phyloP scores from a whole-genome alignment of 2,329 filamentous ascomycete genomes.

The Calonectria hongkongensis region DNA sequence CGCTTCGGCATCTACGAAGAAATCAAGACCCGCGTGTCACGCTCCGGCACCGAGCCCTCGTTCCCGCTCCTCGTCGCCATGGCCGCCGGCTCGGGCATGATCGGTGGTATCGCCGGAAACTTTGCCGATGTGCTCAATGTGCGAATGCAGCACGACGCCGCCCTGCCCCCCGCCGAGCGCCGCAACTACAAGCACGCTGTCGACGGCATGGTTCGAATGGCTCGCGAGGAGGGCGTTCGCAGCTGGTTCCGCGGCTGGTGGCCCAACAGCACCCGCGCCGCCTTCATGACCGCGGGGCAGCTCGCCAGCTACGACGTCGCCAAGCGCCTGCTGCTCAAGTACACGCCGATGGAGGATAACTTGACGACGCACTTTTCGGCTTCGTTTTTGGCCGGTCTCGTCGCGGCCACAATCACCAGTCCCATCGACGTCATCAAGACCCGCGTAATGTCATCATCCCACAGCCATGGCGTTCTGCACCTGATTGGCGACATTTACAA shows the following conservation, averaged over 20 bases:
- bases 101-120: slow-evolving; percentile 93
- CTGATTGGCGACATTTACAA: slow-evolving; percentile 81
- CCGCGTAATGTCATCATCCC: slow-evolving; percentile 83
- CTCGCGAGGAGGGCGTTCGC: slow-evolving; percentile 85
- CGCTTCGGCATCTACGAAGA: slow-evolving; percentile 98
- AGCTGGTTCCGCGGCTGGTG: slow-evolving; percentile 90
- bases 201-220: slow-evolving; percentile 90
- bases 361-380: slow-evolving; percentile 87
- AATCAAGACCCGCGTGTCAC: slow-evolving; percentile 79
- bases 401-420: slow-evolving; percentile 89
- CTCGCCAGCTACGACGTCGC: slow-evolving; percentile 90
- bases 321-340: slow-evolving; percentile 80
- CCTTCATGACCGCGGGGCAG: slow-evolving; percentile 92
- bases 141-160: slow-evolving; percentile 95
- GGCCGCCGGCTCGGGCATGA: slow-evolving; percentile 87
- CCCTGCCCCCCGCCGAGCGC: slow-evolving; percentile 82
- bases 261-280: slow-evolving; percentile 87
- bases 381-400: slow-evolving; percentile 85
- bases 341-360: slow-evolving; percentile 81
- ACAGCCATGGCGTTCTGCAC: slow-evolving; percentile 70
- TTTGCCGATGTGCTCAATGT: slow-evolving; percentile 98
- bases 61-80: slow-evolving; percentile 88
- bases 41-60: slow-evolving; percentile 73
- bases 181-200: slow-evolving; percentile 93
- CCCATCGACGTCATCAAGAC: slow-evolving; percentile 95